Conservation (phyloP, 495 filamentous ascomycete species). For the Parachaetomium inaequale region DNA sequence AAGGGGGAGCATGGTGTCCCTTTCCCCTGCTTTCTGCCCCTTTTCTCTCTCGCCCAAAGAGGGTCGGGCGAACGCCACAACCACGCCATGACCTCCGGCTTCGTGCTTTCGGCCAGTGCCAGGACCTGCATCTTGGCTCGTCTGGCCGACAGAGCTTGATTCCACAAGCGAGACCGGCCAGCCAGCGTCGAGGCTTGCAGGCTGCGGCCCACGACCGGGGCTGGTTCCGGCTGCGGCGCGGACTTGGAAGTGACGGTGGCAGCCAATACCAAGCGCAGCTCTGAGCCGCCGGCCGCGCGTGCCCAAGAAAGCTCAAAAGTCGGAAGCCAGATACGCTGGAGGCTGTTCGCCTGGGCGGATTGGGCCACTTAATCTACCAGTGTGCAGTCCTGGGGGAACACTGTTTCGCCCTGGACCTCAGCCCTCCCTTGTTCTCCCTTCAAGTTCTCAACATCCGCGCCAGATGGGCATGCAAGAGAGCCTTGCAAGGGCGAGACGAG, state of each 20-base stretch:
- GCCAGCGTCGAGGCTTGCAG: not conserved
- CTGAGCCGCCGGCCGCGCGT: not conserved
- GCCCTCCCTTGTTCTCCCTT: not conserved
- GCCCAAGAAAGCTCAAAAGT: not conserved
- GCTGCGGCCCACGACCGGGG: not conserved
- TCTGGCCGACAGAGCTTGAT: not conserved
- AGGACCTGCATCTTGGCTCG: not conserved
- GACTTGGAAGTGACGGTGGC: not conserved
- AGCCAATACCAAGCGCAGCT: slow-evolving; percentile 9
- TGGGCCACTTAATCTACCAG: not conserved
- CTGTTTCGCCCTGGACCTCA: not conserved
- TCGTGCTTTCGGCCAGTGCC: not conserved
- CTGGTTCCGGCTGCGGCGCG: slow-evolving; percentile 1
- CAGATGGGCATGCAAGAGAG: not conserved
- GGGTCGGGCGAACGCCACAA: not conserved
- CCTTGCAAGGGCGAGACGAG: not conserved
- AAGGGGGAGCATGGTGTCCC: not conserved
- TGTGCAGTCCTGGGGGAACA: not conserved
- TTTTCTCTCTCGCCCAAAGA: not conserved
- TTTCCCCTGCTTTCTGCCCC: not conserved
- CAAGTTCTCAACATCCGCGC: not conserved
- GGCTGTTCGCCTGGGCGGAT: not conserved
- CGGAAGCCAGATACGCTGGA: not conserved
- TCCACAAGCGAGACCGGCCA: slow-evolving; percentile 6
- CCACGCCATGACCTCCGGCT: slow-evolving; percentile 1